Base-by-base conservation (phyloP, 805 yeast species). In the Ogataea glucozyma region DNA sequence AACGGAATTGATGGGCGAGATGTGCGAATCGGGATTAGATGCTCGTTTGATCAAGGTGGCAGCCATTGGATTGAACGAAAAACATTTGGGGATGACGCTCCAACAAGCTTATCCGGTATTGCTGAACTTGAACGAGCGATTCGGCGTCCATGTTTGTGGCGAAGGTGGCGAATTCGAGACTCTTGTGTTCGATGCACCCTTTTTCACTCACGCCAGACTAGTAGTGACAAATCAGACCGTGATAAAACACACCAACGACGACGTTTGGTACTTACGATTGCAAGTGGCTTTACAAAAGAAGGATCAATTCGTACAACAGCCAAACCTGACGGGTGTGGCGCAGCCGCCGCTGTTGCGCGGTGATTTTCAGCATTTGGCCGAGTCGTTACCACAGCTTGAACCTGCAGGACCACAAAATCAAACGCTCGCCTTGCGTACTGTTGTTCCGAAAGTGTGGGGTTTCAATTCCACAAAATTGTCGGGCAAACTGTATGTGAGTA, bases 161-260 rank as follows among this genome's bases (percentile, higher is more conserved):
- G 99, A 93, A 69, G 99, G 99, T 24, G 99, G 99, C 1, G 99
- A 93, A 63, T 93, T 88, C 63, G 99, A 93, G 62, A 84, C 97
- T 0, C 68, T 91, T 52, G 98, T 91, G 2, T 69, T 93, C 21
- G 97, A 93, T 62, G 88, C 95, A 1, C 95, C 96, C 0, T 83
- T 88, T 47, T 93, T 91, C 66, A 67, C 66, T 23, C 69, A 75
- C 34, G 80, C 78, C 27, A 66, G 61, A 40, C 60, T 83, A 32
- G 66, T 64, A 7, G 63, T 85, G 13, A 60, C 53, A 1, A 66
- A 71, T 2, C 60, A 59, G 12, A 57, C 69, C 21, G 60, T 75
- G 1, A 64, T 77, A 1, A 60, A 71, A 14, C 81, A 74, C 47
- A 66, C 81, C 1, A 72, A 69, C 40, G 89, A 79, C 54, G 90